Base-by-base conservation (phyloP, 2,329 filamentous ascomycete genomes). In the Alternaria rosae region DNA sequence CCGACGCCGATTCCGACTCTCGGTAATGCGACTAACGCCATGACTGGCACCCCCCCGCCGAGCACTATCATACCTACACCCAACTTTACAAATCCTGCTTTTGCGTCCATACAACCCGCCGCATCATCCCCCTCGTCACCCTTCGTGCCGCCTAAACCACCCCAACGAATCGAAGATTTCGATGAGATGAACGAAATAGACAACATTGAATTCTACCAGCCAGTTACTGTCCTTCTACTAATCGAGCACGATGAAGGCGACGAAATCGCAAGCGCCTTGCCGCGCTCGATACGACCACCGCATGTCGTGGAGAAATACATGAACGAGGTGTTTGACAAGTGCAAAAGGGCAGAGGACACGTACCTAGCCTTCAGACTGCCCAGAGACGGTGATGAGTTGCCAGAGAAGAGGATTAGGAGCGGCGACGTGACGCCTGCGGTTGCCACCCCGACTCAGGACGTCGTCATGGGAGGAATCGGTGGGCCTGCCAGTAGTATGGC, bases 181-280 rank as follows among this genome's bases (percentile, higher is more conserved):
- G 73, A 78, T 72, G 79, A 65, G 69, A 77, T 84, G 86, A 58
- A 87, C 86, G 75, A 78, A 44, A 70, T 76, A 44, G 71, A 70
- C 48, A 70, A 78, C 32, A 72, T 78, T n/a, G 74, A 75, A 10
- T 72, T 78, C 78, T 94, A 93, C 74, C 90, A 94, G 68, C 91
- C 92, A 2, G 85, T 94, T 85, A 90, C 88, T 1, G 85, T 89
- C 62, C 84, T 86, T 42, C 81, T 90, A 43, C 81, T 84, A 38
- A 84, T 85, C 51, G 77, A 81, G 25, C 82, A 85, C 54, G 80
- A 85, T 17, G 82, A 83, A 38, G 80, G 85, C 13, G 80, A 88
- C 13, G 84, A 87, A 57, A 57, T 62, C 6, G 59, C 59, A 44
- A 59, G 54, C 41, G 84, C 85, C 4, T 78, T 90, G 10, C 81